Percentiles rank a stretch among this genome's conserved stretches.
Evolutionary conservation across 2,329 filamentous ascomycete species (phyloP).

Genomic region (Xylariaceae sp.): DNA sequence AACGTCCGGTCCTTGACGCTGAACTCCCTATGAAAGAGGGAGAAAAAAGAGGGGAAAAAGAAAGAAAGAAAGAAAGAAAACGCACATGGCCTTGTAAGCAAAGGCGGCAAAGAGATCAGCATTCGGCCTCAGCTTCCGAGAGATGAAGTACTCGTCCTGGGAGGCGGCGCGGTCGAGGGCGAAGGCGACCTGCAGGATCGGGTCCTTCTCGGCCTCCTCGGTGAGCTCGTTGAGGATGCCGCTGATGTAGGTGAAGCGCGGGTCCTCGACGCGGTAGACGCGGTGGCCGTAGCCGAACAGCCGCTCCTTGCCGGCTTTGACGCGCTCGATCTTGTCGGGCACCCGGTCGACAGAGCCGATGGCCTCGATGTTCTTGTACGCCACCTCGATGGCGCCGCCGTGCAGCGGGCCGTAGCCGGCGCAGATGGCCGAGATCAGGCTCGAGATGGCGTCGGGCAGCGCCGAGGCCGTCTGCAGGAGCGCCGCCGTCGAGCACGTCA

Average conservation of each 20-base stretch:
- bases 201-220: constrained; percentile 25
- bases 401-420: constrained; percentile 42
- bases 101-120: constrained; percentile 41
- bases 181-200: constrained; percentile 32
- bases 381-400: constrained; percentile 44
- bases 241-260: constrained; percentile 23
- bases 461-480: constrained; percentile 42
- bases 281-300: constrained; percentile 35
- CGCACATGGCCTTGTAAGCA: constrained; percentile 35
- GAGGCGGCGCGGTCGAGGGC: constrained; percentile 34
- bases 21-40: no score
- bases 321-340: constrained; percentile 33
- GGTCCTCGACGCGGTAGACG: constrained; percentile 26
- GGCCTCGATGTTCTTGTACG: constrained; percentile 37
- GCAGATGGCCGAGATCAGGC: constrained; percentile 35
- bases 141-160: constrained; percentile 33
- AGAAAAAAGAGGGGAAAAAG: neutral
- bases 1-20: no score
- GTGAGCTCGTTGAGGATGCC: constrained; percentile 21
- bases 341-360: constrained; percentile 36
- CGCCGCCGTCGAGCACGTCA: constrained; percentile 44
- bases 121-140: constrained; percentile 36
- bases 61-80: constrained; percentile 2
- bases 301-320: constrained; percentile 36
- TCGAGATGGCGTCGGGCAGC: constrained; percentile 39